Percentiles rank a stretch among this genome's conserved stretches.
These are phyloP conservation scores for Akanthomyces dipterigenus DNA, from an alignment of 2,329 filamentous ascomycete genomes.

Conservation along the genomic window DNA sequence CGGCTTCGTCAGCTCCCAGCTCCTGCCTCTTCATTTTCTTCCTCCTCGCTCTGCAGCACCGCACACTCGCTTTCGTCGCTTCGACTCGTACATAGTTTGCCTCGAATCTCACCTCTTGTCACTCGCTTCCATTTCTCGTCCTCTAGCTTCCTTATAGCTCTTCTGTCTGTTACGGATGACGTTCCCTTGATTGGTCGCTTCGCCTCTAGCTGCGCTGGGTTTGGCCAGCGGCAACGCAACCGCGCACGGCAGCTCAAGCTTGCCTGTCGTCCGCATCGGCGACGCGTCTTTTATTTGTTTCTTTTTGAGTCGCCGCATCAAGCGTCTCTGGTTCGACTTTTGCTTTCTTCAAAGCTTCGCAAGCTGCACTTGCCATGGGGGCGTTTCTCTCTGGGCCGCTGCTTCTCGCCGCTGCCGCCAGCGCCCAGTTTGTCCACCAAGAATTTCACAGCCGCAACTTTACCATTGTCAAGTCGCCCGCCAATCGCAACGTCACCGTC, in stretches of 20 bases:
- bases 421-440: constrained; percentile 28
- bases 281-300: no score
- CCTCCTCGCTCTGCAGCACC: background rate
- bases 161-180: background rate
- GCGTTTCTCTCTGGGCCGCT: constrained; percentile 8
- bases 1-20: background rate
- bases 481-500: constrained; percentile 58
- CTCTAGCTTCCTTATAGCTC: background rate
- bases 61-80: background rate
- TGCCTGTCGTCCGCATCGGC: background rate
- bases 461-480: constrained; percentile 53
- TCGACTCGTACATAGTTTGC: background rate
- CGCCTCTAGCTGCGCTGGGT: background rate
- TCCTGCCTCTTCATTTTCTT: background rate
- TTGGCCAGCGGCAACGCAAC: background rate
- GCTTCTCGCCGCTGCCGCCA: constrained; percentile 16
- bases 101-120: background rate
- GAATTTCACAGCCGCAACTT: constrained; percentile 32
- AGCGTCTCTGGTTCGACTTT: background rate
- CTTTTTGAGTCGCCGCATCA: background rate
- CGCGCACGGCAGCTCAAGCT: background rate
- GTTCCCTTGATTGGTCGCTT: background rate
- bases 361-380: background rate
- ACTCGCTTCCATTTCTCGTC: background rate
- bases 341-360: background rate